Evolutionary conservation across 208 protist genomes (phyloP).

Genomic region (Acanthamoeba triangularis): DNA sequence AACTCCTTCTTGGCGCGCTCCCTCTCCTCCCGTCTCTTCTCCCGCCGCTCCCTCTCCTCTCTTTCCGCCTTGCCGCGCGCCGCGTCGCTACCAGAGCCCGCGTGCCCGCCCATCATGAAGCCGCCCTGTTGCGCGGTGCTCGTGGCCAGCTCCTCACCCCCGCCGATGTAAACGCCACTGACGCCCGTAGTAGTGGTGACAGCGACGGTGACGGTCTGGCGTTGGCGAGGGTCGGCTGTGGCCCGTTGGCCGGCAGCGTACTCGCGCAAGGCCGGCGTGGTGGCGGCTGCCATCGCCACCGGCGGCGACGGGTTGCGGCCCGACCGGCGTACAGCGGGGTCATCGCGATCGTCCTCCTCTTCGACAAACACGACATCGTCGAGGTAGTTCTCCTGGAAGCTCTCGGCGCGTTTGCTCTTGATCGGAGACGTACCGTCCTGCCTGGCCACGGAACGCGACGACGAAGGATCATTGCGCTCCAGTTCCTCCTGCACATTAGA

Average conservation of each 20-base stretch:
- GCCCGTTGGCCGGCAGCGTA: neutral
- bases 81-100: neutral
- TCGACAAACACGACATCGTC: slow-evolving; percentile 11
- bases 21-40: neutral
- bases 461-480: neutral
- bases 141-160: neutral
- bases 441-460: neutral
- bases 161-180: neutral
- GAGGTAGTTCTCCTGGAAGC: slow-evolving; percentile 3
- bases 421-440: neutral
- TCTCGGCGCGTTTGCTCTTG: slow-evolving; percentile 12
- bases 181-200: neutral
- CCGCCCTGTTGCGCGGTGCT: neutral
- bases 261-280: neutral
- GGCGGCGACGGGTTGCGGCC: neutral
- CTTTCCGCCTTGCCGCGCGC: neutral
- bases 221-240: neutral
- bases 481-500: neutral
- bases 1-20: slow-evolving; percentile 5
- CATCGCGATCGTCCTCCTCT: neutral
- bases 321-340: neutral
- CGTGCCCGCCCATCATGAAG: neutral
- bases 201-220: neutral
- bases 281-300: neutral
- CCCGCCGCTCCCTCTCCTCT: neutral